Base-by-base conservation (phyloP, 2,329 filamentous ascomycete species). In the Verticillium isaacii region DNA sequence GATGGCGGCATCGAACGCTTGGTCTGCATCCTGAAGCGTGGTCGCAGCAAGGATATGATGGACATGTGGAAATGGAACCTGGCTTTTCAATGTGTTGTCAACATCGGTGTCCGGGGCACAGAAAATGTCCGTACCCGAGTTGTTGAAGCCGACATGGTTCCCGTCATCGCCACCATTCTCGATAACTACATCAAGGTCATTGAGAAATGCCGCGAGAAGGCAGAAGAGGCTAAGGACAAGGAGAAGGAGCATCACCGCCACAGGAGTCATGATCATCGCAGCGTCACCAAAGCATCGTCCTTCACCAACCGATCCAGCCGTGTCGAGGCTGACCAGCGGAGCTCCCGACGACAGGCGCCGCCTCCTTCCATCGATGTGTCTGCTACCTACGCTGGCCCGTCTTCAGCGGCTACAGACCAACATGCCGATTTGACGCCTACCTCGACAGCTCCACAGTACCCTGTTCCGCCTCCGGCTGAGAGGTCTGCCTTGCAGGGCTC, bases 1-100 rank as follows among this genome's bases (percentile, higher is more conserved):
- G 95, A 99, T 90, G 95, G 95, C 77, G 95, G 95, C 65, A 95
- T 99, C 75, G 95, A 99, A 80, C 84, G 94, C 67, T 82, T 99
- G 68, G 92, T 99, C 74, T 97, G 93, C 84, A 97, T 99, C 72
- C 86, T 99, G 75, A 99, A 99, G 78, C 92, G 97, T 77, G 95
- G 95, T 66, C 86, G 95, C 73, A 97, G 92, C 79, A 96, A 93
- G 77, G 94, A 99, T 75, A 90, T 97, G 88, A 97, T 98, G 94
- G 94, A 97, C 75, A 97, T 97, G 91, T 99, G 95, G 95, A 98
- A 98, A 78, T 99, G 95, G 95, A 99, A 97, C 73, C 84, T 99
- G 65, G 95, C 95, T 60, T 99, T 99, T 76, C 95, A 98, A 77
- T 99, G 95, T 75, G 93, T 98, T 66, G 95, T 99, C 74, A 99